Conservation (phyloP, 768 basidiomycete species). For the Lactarius indigo region DNA sequence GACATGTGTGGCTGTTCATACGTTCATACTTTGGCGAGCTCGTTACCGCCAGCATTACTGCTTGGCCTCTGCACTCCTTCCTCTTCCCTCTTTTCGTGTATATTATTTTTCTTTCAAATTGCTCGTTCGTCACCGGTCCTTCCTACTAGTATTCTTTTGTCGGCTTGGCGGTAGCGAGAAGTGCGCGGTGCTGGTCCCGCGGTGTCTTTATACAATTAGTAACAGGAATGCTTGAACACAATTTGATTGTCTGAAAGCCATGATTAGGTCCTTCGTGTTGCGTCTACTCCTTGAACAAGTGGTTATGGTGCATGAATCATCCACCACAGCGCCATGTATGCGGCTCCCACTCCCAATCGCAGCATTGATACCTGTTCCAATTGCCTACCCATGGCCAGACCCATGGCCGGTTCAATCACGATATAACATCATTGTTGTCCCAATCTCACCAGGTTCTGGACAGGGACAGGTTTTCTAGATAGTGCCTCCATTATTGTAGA, state of each 20-base stretch:
- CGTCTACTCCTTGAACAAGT: background rate
- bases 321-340: no score
- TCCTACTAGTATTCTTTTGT: constrained; percentile 6
- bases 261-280: background rate
- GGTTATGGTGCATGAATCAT: no score
- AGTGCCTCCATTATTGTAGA: background rate
- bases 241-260: background rate
- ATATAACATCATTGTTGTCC: background rate
- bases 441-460: background rate
- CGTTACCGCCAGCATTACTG: constrained; percentile 1
- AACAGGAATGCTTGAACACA: background rate
- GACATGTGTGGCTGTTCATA: constrained; percentile 18
- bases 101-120: background rate
- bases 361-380: background rate
- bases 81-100: constrained; percentile 6
- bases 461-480: background rate
- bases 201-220: constrained; percentile 1
- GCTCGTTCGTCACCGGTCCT: background rate
- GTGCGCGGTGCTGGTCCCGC: constrained; percentile 21
- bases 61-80: constrained; percentile 7
- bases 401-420: background rate
- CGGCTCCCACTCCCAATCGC: background rate
- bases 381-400: background rate
- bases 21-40: constrained; percentile 18
- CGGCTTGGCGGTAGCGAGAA: constrained; percentile 4